Conservation (phyloP, 2,329 filamentous ascomycete genomes). For the Pestalotiopsis sp. region DNA sequence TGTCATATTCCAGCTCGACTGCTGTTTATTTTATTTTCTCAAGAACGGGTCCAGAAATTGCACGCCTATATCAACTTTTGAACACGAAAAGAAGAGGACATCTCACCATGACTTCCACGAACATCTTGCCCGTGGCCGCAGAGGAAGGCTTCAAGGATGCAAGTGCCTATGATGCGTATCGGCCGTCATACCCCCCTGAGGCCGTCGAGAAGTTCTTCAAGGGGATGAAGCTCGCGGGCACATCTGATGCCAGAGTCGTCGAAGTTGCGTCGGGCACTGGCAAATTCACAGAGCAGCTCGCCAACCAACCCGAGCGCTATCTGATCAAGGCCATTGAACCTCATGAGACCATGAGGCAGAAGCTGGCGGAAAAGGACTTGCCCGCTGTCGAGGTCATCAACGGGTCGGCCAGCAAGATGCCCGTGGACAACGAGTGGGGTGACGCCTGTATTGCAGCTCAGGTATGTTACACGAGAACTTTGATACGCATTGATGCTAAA, state of each 20-base stretch:
- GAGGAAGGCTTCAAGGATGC: conserved; percentile 69
- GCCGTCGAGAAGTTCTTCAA: conserved; percentile 60
- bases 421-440: conserved; percentile 55
- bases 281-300: conserved; percentile 67
- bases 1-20: not conserved
- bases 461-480: conserved; percentile 43
- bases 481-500: not conserved
- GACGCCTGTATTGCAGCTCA: conserved; percentile 69
- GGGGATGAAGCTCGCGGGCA: conserved; percentile 50
- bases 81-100: not conserved
- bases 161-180: conserved; percentile 63
- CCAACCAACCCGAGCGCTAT: conserved; percentile 58
- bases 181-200: conserved; percentile 64
- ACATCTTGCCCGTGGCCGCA: conserved; percentile 24
- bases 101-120: conserved; percentile 3
- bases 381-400: conserved; percentile 52
- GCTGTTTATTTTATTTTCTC: not conserved
- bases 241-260: conserved; percentile 49
- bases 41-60: not conserved
- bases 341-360: conserved; percentile 63
- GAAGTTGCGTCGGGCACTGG: conserved; percentile 71
- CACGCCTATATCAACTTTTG: too few species aligned
- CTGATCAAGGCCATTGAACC: conserved; percentile 64
- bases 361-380: conserved; percentile 59
- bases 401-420: conserved; percentile 60